Conservation (phyloP, 306 rosid genomes). For the Gastrolobium villosum region DNA sequence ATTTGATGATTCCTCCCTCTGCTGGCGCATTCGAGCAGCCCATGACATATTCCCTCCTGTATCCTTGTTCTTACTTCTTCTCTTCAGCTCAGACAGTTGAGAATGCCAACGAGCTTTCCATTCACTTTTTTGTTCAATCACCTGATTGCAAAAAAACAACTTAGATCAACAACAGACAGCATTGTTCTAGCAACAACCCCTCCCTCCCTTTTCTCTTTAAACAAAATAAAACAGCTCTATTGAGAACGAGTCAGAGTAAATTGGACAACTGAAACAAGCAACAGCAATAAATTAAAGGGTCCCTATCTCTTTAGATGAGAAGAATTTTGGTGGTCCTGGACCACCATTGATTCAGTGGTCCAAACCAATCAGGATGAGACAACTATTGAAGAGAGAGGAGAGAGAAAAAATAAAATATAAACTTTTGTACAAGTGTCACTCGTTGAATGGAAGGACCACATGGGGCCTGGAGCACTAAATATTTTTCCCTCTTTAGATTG, state of each 20-base stretch:
- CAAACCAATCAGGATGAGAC: too few relatives aligned
- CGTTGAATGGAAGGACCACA: too few relatives aligned
- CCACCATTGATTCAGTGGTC: too few relatives aligned
- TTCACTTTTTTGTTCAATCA: conserved; percentile 51
- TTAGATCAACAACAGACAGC: conserved; percentile 13
- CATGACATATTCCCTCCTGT: conserved; percentile 64
- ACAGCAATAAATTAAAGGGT: conserved; percentile 1
- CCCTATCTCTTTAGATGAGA: neutral
- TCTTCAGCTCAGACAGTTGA: conserved; percentile 73
- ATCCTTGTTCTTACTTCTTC: conserved; percentile 65
- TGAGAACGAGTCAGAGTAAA: neutral
- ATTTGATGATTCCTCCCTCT: conserved; percentile 54
- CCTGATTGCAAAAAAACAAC: conserved; percentile 56
- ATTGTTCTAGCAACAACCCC: neutral
- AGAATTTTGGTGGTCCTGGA: too few relatives aligned
- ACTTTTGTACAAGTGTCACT: too few relatives aligned
- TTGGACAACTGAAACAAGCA: conserved; percentile 30
- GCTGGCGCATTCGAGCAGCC: conserved; percentile 88
- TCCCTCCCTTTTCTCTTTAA: neutral
- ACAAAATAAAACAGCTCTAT: neutral
- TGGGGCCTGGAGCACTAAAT: too few relatives aligned
- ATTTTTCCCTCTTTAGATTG: conserved; percentile 25
- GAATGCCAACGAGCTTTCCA: conserved; percentile 75
- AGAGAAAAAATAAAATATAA: too few relatives aligned
- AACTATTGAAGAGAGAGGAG: too few relatives aligned